Base-by-base conservation (phyloP, 441 rosid genomes). In the Cnidoscolus chayamansa region DNA sequence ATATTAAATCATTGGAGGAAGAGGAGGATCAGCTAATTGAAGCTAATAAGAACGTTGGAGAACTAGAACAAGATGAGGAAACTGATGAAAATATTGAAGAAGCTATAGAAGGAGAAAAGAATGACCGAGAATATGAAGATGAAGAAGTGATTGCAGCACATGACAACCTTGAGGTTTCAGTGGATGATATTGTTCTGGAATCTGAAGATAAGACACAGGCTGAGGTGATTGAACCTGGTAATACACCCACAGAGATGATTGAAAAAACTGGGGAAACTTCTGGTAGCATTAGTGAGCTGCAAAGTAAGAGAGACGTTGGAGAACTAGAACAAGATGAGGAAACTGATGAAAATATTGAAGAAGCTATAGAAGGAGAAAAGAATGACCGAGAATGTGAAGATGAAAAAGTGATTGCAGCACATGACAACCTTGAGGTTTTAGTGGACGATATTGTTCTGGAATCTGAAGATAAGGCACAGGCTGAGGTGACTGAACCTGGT, bases 261-360 rank as follows among this genome's bases (percentile, higher is more conserved):
- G 62, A 56, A 50, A 77, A 77, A 67, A 78, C 30, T 35, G 67
- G 11, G 71, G 79, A 63, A 57, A 59, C 74, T 67, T 54, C 51
- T 68, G 72, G 64, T 67, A 19, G 10, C 74, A 49, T 43, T 19
- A 54, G 50, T 72, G 81, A 54, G 72, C 82, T 70, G 61, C 77
- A 72, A 59, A 68, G 61, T 17, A 54, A 63, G 25, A 60, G 66
- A 31, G 75, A 59, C 40, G 40, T 35, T 35, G 40, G 40, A 35
- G 40, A 35, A 35, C 40, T 35, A 4, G 40, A 35, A 35, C 4
- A 4, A 35, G 40, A 2, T 2, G 5, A 54, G 47, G 80, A 57
- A 74, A 78, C 32, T 13, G 49, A 71, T 25, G 72, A 70, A 20
- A 72, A 30, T 15, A 60, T 59, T 31, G 77, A 67, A 62, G 76